A percentile compares a stretch with the other conserved stretches of the same genome.
These are phyloP conservation scores for Linnemannia zychae DNA, from an alignment of 192 early-diverging fungal species.

Conservation along the genomic window DNA sequence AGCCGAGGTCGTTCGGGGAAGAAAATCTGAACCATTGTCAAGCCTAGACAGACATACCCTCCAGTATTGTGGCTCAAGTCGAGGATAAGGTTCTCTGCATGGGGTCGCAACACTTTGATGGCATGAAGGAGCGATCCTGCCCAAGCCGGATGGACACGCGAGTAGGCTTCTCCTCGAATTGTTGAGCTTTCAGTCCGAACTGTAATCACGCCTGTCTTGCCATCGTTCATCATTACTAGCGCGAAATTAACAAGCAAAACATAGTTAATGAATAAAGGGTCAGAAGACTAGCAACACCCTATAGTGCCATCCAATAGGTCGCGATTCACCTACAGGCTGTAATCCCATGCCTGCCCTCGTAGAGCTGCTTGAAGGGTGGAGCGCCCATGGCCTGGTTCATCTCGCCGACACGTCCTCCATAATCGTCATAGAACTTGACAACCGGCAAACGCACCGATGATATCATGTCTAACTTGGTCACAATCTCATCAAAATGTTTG, in stretches of 20 bases:
- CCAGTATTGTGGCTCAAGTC: slow-evolving; percentile 39
- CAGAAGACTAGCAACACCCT: no score
- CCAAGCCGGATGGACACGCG: slow-evolving; percentile 22
- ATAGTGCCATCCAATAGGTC: background rate
- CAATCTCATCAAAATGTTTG: slow-evolving; percentile 25
- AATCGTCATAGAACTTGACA: slow-evolving; percentile 42
- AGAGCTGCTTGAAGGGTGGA: slow-evolving; percentile 11
- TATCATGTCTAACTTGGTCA: slow-evolving; percentile 21
- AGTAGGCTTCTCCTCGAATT: slow-evolving; percentile 11
- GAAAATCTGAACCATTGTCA: slow-evolving; percentile 30
- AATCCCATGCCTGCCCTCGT: slow-evolving; percentile 33
- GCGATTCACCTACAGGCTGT: slow-evolving; percentile 22
- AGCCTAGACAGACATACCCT: slow-evolving; percentile 30
- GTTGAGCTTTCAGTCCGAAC: slow-evolving; percentile 30
- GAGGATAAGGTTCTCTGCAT: slow-evolving; percentile 35
- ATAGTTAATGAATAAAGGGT: background rate
- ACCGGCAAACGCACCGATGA: slow-evolving; percentile 23
- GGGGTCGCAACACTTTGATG: slow-evolving; percentile 27
- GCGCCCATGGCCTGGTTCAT: slow-evolving; percentile 1
- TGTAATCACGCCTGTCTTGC: slow-evolving; percentile 36
- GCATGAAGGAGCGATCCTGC: slow-evolving; percentile 22
- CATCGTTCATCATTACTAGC: slow-evolving; percentile 29
- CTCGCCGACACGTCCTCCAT: slow-evolving; percentile 23
- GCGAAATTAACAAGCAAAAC: background rate
- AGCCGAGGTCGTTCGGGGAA: slow-evolving; percentile 34